Evolutionary conservation across 495 filamentous ascomycete species (phyloP).

Genomic region (Jackrogersella minutella): DNA sequence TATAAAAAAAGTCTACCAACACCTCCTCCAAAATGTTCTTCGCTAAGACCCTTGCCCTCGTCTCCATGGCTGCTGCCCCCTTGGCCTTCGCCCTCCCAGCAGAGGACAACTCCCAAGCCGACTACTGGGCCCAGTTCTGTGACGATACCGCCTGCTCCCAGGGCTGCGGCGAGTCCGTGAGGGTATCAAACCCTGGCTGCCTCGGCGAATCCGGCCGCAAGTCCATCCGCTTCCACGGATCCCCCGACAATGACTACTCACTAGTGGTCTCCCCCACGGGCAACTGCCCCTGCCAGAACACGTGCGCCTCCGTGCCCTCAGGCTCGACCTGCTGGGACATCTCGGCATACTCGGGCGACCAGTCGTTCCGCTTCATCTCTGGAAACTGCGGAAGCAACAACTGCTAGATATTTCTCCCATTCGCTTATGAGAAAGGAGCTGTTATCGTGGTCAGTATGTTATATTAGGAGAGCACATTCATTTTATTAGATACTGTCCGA

Average conservation of each 20-base stretch:
- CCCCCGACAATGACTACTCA: neutral
- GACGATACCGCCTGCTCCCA: neutral
- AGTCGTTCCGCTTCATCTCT: neutral
- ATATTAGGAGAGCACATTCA: neutral
- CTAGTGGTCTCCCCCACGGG: neutral
- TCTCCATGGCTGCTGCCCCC: neutral
- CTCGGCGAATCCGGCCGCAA: neutral
- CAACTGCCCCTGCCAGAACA: constrained; percentile 3
- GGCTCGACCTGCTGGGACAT: neutral
- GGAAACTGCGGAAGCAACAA: neutral
- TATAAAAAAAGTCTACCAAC: neutral
- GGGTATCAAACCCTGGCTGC: neutral
- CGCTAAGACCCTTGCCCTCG: neutral
- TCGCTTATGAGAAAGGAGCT: neutral
- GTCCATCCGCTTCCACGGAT: constrained; percentile 2
- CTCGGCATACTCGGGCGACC: neutral
- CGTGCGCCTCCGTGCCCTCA: neutral
- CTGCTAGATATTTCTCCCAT: neutral
- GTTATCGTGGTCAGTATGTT: neutral
- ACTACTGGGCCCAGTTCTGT: constrained; percentile 6
- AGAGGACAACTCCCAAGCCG: neutral
- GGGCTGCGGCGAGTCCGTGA: neutral
- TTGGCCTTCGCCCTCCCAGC: neutral
- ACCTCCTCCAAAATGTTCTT: neutral
- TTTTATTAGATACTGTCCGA: neutral